These are phyloP conservation scores for Digitaria exilis DNA, from an alignment of 202 grass and related monocot genomes.

Conservation along the genomic window DNA sequence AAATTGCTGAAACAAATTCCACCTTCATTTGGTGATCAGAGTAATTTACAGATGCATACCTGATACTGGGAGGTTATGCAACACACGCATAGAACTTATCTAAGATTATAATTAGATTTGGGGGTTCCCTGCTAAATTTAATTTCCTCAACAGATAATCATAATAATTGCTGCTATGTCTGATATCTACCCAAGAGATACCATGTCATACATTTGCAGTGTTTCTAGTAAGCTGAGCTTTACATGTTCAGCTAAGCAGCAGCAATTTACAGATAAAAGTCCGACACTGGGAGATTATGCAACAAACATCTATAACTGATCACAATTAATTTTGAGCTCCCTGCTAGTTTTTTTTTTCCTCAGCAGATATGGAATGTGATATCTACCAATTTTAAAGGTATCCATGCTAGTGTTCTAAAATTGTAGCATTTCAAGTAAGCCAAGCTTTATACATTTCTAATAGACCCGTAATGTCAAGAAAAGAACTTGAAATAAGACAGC, in stretches of 20 bases:
- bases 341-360: not conserved
- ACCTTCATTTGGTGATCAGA: not conserved
- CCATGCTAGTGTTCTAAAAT: not conserved
- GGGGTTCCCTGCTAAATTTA: not conserved
- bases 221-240: not conserved
- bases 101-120: not conserved
- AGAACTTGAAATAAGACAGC: not conserved
- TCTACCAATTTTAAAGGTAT: not conserved
- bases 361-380: not conserved
- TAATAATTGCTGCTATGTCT: not conserved
- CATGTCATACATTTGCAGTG: not conserved
- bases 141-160: slow-evolving; percentile 1
- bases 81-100: not conserved
- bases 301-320: not conserved
- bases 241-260: not conserved
- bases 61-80: not conserved
- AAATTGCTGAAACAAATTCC: not conserved
- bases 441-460: not conserved
- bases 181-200: not conserved
- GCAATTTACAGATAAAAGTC: not conserved
- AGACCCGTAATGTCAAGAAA: not conserved
- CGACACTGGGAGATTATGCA: not conserved
- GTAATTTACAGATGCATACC: not conserved
- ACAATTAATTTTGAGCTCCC: not conserved
- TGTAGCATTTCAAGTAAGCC: not conserved